Conservation (phyloP, 2,329 filamentous ascomycete species). For the Aaosphaeria arxii region DNA sequence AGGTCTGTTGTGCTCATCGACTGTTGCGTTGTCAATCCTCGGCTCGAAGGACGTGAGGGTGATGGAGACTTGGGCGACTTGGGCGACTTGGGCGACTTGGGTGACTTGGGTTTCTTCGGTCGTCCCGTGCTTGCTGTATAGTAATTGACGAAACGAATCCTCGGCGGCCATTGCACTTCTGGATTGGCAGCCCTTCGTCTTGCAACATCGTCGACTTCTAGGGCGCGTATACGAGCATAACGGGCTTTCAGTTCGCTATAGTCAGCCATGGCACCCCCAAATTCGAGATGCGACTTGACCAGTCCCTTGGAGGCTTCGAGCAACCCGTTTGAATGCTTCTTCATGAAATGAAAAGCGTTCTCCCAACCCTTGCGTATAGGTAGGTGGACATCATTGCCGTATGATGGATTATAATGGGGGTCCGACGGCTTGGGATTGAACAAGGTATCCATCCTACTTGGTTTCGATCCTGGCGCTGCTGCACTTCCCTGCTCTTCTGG, state of each 20-base stretch:
- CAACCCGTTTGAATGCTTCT: conserved; percentile 75
- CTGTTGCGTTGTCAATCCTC: background rate
- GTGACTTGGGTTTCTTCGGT: conserved; percentile 53
- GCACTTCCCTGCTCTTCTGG: conserved; percentile 21
- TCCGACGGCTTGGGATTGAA: conserved; percentile 40
- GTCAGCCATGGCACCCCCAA: conserved; percentile 77
- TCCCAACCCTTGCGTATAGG: conserved; percentile 68
- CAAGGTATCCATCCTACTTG: conserved; percentile 33
- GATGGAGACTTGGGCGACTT: conserved; percentile 41
- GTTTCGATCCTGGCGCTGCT: conserved; percentile 15
- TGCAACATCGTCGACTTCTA: conserved; percentile 66
- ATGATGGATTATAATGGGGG: conserved; percentile 73
- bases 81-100: conserved; percentile 47
- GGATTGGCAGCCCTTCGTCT: conserved; percentile 27
- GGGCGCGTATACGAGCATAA: conserved; percentile 65
- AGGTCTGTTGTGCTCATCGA: background rate
- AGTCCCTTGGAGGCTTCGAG: conserved; percentile 69
- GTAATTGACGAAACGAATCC: conserved; percentile 82
- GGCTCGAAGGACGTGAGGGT: conserved; percentile 11
- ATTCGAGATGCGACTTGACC: conserved; percentile 78
- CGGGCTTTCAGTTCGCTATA: conserved; percentile 66
- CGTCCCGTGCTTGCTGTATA: conserved; percentile 82
- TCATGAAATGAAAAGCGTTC: conserved; percentile 69
- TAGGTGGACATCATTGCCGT: conserved; percentile 69
- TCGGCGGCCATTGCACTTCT: conserved; percentile 37